Evolutionary conservation across 495 filamentous ascomycete genomes (phyloP), one percentile per base, ranked within the genome.

Genomic region (Tuber melanosporum): DNA sequence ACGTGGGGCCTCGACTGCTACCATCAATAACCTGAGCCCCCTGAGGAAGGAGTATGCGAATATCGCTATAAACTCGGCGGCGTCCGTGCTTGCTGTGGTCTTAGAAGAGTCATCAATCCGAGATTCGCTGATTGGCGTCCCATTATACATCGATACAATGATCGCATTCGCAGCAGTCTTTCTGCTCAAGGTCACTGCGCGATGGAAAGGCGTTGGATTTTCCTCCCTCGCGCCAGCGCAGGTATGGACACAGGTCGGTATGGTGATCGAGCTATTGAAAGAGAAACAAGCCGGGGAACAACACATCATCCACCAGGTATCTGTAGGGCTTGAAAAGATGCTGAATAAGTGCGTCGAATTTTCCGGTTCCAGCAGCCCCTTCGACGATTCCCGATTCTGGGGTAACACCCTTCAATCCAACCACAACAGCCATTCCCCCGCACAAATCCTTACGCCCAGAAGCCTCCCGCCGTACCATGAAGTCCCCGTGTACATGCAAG

Each of bases 91-190:
- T 15, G 87, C 87, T 26, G 85, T 89, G 78, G 86, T 90, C 7
- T 82, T 90, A 1, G 86, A 89, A 41, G 89, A 89, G 73, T 86
- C 85, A 6, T 88, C 89, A 71, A 87, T 91, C 32, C 87, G 88
- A 10, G 84, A 87, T 70, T 84, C 84, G 12, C 76, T 87, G 15
- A 78, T 84, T 42, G 85, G 85, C 32, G 84, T 86, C 12, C 86
- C 86, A 15, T 80, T 86, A 20, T 87, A 85, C 70, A 77, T 84
- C 2, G 85, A 90, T 74, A 89, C 89, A n/a, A 90, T 90, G 89
- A 88, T 90, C 66, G 87, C 88, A 17, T 91, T 88, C 77, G 87
- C 87, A 20, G 88, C 89, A 0, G 86, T 88, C 5, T 89, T 89
- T 78, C 85, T 89, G 17, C 85, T 89, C 70, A 89, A 89, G 77